Percentiles rank a stretch among this genome's conserved stretches.
Evolutionary conservation across 805 yeast species (phyloP).

Genomic region (Cyberlindnera subsufficiens): DNA sequence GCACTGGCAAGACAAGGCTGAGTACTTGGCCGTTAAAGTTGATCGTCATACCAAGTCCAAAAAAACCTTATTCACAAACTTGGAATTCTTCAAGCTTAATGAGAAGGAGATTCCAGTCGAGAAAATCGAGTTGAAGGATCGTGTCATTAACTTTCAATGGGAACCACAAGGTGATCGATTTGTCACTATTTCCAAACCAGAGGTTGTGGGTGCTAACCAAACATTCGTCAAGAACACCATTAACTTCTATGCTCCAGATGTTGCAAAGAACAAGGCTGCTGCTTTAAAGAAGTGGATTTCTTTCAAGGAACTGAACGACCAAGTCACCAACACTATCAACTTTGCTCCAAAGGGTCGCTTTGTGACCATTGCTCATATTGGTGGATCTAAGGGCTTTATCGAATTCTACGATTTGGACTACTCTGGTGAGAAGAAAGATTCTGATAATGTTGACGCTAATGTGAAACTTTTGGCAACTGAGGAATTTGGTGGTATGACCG

Average conservation of each 20-base stretch:
- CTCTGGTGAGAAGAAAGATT: constrained; percentile 58
- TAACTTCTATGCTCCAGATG: constrained; percentile 80
- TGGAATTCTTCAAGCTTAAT: constrained; percentile 82
- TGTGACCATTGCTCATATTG: constrained; percentile 44
- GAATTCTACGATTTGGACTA: constrained; percentile 85
- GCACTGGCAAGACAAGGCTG: constrained; percentile 91
- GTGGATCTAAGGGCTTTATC: constrained; percentile 52
- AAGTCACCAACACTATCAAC: constrained; percentile 62
- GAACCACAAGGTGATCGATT: constrained; percentile 92
- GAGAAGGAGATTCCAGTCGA: constrained; percentile 95
- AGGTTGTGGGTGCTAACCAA: constrained; percentile 45
- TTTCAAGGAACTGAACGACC: constrained; percentile 53
- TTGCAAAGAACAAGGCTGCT: constrained; percentile 36
- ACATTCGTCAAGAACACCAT: constrained; percentile 61
- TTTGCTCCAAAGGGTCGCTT: constrained; percentile 96
- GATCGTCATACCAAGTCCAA: constrained; percentile 95
- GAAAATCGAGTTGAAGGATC: constrained; percentile 86
- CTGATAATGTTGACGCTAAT: constrained; percentile 29
- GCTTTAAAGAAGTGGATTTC: constrained; percentile 49
- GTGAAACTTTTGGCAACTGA: constrained; percentile 44
- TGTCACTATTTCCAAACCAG: constrained; percentile 63
- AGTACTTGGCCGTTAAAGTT: constrained; percentile 84
- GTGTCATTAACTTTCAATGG: constrained; percentile 87
- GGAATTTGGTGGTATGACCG: constrained; percentile 73
- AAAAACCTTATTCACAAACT: constrained; percentile 84